phyloP scores from a whole-genome alignment of 1,284 basidiomycete species.

The Ceratobasidium sp. region DNA sequence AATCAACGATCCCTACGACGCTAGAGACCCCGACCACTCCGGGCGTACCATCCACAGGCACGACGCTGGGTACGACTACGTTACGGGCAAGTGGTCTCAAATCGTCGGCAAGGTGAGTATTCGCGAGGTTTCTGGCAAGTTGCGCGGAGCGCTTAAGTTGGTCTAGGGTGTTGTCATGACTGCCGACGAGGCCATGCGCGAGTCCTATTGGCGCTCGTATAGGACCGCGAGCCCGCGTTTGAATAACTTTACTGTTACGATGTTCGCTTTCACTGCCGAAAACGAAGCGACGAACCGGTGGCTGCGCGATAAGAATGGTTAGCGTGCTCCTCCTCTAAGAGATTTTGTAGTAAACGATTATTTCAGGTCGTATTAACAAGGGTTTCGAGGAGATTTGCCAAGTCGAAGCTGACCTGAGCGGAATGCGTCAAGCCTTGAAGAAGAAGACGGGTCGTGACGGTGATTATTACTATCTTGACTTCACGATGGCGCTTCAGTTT shows the following conservation, averaged over 20 bases:
- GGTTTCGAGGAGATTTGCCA: slow-evolving; percentile 43
- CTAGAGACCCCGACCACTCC: slow-evolving; percentile 16
- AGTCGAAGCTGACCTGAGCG: slow-evolving; percentile 42
- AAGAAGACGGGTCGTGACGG: slow-evolving; percentile 39
- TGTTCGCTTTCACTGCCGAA: slow-evolving; percentile 37
- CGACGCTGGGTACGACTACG: slow-evolving; percentile 44
- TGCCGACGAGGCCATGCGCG: slow-evolving; percentile 43
- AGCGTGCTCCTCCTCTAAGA: background rate
- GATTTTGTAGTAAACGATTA: background rate
- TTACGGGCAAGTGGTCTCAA: slow-evolving; percentile 44
- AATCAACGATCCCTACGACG: slow-evolving; percentile 30
- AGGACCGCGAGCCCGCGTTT: slow-evolving; percentile 36
- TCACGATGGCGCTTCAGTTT: slow-evolving; percentile 45
- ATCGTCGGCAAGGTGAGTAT: slow-evolving; percentile 39
- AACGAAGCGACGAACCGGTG: slow-evolving; percentile 18
- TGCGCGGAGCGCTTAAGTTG: background rate
- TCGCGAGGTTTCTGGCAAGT: background rate
- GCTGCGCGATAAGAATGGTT: slow-evolving; percentile 36
- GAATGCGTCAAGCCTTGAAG: slow-evolving; percentile 43
- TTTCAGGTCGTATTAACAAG: slow-evolving; percentile 31
- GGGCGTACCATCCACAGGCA: slow-evolving; percentile 29
- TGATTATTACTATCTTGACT: slow-evolving; percentile 43
- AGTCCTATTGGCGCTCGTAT: slow-evolving; percentile 45
- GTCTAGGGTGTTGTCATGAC: slow-evolving; percentile 41
- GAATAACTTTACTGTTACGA: slow-evolving; percentile 41